phyloP scores from a whole-genome alignment of 345 rosid genomes.

The Populus ilicifolia region DNA sequence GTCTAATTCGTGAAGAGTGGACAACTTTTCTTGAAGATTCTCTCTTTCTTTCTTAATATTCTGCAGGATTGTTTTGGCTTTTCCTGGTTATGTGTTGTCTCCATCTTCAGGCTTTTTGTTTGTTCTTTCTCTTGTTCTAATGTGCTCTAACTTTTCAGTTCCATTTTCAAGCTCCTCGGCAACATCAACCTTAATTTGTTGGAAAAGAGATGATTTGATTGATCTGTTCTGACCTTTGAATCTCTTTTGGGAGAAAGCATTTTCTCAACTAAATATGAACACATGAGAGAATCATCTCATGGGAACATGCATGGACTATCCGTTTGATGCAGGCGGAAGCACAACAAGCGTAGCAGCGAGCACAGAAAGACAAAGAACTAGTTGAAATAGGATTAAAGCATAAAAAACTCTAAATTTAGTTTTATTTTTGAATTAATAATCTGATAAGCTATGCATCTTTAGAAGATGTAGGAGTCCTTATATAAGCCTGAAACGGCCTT shows the following conservation, averaged over 20 bases:
- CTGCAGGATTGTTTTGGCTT: background rate
- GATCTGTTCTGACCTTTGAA: too few species aligned
- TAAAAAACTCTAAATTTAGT: too few species aligned
- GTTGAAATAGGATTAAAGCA: too few species aligned
- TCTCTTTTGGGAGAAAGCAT: background rate
- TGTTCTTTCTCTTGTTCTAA: background rate
- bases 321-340: too few species aligned
- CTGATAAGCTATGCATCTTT: too few species aligned
- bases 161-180: background rate
- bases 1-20: background rate
- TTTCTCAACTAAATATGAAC: background rate
- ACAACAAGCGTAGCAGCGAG: too few species aligned
- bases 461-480: too few species aligned
- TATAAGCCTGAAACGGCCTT: too few species aligned
- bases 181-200: background rate
- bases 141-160: background rate
- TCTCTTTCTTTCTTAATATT: background rate
- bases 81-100: background rate
- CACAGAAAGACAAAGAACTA: too few species aligned
- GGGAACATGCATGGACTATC: background rate
- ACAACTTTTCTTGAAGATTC: background rate
- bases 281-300: background rate
- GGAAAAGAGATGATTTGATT: background rate
- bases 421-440: too few species aligned
- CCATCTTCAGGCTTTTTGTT: background rate